Conservation (phyloP, 768 basidiomycete genomes). For the Termitomyces sp. region DNA sequence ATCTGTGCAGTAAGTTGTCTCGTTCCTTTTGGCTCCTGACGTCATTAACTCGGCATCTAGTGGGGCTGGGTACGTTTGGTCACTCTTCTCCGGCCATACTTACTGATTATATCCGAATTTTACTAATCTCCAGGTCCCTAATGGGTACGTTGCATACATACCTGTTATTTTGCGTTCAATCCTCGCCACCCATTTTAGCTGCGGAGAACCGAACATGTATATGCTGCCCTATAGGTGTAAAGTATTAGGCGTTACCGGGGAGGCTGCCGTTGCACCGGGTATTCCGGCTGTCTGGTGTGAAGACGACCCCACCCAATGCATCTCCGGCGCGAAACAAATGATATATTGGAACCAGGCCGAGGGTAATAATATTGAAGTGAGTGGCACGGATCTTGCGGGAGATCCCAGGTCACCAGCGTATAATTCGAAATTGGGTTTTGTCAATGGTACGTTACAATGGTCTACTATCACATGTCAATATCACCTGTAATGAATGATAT, state of each 20-base stretch:
- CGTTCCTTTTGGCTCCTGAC: neutral
- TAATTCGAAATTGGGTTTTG: conserved; percentile 41
- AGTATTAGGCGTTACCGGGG: conserved; percentile 35
- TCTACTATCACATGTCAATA: neutral
- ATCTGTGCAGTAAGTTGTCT: conserved; percentile 39
- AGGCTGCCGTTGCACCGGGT: conserved; percentile 30
- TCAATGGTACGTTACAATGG: conserved; percentile 29
- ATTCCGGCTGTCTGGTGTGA: conserved; percentile 49
- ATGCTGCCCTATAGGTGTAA: conserved; percentile 38
- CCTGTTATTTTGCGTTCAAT: neutral
- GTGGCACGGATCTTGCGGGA: conserved; percentile 33
- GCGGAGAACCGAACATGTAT: conserved; percentile 51
- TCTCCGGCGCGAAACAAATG: conserved; percentile 47
- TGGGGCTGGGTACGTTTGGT: conserved; percentile 42
- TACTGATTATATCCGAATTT: neutral
- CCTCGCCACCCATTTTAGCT: conserved; percentile 21
- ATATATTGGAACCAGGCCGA: conserved; percentile 45
- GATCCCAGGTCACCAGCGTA: conserved; percentile 39
- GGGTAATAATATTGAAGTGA: conserved; percentile 42
- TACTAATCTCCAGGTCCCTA: conserved; percentile 23
- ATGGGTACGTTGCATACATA: conserved; percentile 22
- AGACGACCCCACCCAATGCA: conserved; percentile 33
- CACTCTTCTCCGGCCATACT: neutral
- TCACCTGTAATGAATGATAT: neutral
- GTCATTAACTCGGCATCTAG: conserved; percentile 18